Evolutionary conservation across 352 stramenopile species (phyloP), one percentile per base, ranked within the genome.

Genomic region (Bremia lactucae): DNA sequence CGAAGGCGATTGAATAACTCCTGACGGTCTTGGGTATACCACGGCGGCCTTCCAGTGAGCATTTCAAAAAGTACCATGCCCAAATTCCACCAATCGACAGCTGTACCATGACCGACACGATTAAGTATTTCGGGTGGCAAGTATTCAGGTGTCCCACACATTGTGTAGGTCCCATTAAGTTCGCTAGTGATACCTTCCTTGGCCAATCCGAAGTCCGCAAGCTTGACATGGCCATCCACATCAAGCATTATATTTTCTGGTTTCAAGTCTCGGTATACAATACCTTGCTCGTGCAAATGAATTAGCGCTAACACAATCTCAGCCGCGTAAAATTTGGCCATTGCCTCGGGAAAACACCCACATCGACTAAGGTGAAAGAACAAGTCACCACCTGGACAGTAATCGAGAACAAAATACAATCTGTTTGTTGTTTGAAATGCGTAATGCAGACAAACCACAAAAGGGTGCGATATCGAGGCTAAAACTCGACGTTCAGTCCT

Each of bases 221-320:
- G 54, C 54, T 88, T 85, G 6, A 92, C 72, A 37, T 89, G 74
- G 6, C 79, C 79, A 48, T 86, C 72, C 14, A 86, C 76, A 55
- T 92, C 76, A 21, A 92, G 57, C 74, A 92, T 85, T 46, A 92
- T 84, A 56, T 92, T 92, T 46, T 87, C 75, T 1, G 79, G 79
- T 56, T 92, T 92, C 20, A 92, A 40, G 39, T 92, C 76, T 46
- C 77, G 66, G 31, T 87, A 91, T 25, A 89, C 72, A 38, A 91
- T 86, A 24, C 77, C 74, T 38, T 89, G 69, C 21, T 89, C 73
- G 55, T 94, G 81, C 31, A 94, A 53, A 52, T 94, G 77, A 26
- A 88, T 87, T 5, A 94, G 54, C 20, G 78, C 81, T 7, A 89
- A 47, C n/a, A 82, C 70, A 47, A 94, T 89, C 52, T 94, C 78